Evolutionary conservation across 2,329 filamentous ascomycete genomes (phyloP).

Genomic region (Dactylonectria macrodidyma): DNA sequence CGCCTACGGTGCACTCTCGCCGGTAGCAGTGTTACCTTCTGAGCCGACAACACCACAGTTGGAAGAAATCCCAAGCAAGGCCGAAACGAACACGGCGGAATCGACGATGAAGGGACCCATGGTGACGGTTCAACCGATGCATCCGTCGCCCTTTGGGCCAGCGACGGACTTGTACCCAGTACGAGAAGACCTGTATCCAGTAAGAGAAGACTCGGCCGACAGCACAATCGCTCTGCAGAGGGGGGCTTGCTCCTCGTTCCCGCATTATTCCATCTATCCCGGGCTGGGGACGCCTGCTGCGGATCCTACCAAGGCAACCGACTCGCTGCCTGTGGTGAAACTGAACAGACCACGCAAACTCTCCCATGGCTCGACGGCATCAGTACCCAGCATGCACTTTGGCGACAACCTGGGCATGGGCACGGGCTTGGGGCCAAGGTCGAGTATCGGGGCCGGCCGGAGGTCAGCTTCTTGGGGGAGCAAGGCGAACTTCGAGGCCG

Average conservation of each 20-base stretch:
- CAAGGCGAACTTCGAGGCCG: slow-evolving; percentile 58
- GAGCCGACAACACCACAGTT: slow-evolving; percentile 8
- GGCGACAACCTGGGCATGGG: slow-evolving; percentile 45
- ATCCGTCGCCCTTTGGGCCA: slow-evolving; percentile 39
- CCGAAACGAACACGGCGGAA: slow-evolving; percentile 30
- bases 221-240: slow-evolving; percentile 20
- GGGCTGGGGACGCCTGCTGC: slow-evolving; percentile 49
- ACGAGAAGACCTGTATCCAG: slow-evolving; percentile 41
- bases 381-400: slow-evolving; percentile 48
- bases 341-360: slow-evolving; percentile 57
- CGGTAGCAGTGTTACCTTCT: slow-evolving; percentile 27
- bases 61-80: slow-evolving; percentile 28
- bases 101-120: slow-evolving; percentile 44
- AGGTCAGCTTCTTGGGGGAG: slow-evolving; percentile 53
- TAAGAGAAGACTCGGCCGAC: slow-evolving; percentile 38
- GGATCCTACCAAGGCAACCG: slow-evolving; percentile 39
- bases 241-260: slow-evolving; percentile 37
- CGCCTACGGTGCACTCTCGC: slow-evolving; percentile 34
- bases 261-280: slow-evolving; percentile 51
- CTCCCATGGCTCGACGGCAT: slow-evolving; percentile 48
- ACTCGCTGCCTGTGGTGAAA: slow-evolving; percentile 37
- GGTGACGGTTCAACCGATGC: slow-evolving; percentile 39
- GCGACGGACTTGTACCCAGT: slow-evolving; percentile 39
- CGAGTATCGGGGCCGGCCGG: slow-evolving; percentile 44
- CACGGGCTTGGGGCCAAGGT: slow-evolving; percentile 35